Conservation (phyloP, 371 early-diverging fungal genomes). For the Apophysomyces trapeziformis region DNA sequence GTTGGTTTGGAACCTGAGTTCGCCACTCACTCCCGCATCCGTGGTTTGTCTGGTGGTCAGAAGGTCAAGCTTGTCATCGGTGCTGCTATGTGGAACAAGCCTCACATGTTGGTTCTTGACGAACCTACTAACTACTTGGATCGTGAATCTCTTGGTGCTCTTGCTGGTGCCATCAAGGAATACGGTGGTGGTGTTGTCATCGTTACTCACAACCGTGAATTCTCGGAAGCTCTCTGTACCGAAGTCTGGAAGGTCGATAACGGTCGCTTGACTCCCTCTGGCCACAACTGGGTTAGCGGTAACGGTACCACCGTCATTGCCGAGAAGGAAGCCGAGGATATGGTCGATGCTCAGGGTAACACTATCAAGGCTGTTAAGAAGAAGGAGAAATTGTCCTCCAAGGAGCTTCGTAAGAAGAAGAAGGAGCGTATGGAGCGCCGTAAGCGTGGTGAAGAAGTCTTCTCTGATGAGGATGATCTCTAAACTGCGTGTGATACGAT, state of each 20-base stretch:
- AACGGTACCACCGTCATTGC: slow-evolving; percentile 43
- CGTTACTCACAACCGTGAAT: slow-evolving; percentile 78
- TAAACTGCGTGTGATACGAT: slow-evolving; percentile 21
- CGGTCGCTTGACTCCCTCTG: slow-evolving; percentile 60
- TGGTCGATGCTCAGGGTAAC: slow-evolving; percentile 58
- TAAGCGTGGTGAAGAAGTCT: slow-evolving; percentile 62
- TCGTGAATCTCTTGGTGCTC: slow-evolving; percentile 77
- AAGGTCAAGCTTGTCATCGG: slow-evolving; percentile 91
- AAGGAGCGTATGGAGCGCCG: slow-evolving; percentile 63
- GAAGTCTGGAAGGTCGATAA: slow-evolving; percentile 81
- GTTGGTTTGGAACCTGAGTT: slow-evolving; percentile 75
- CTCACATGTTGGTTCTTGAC: slow-evolving; percentile 86
- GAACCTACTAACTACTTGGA: slow-evolving; percentile 90
- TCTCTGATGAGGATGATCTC: slow-evolving; percentile 52
- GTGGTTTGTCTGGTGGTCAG: slow-evolving; percentile 90
- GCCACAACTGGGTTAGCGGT: slow-evolving; percentile 60
- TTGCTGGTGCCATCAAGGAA: slow-evolving; percentile 67
- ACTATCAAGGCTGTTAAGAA: slow-evolving; percentile 51
- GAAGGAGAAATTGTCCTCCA: slow-evolving; percentile 54
- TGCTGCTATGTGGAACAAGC: slow-evolving; percentile 40
- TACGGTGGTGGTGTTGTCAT: slow-evolving; percentile 81
- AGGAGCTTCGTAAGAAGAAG: slow-evolving; percentile 61
- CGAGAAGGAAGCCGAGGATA: slow-evolving; percentile 47
- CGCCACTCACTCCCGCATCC: slow-evolving; percentile 83
- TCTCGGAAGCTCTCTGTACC: slow-evolving; percentile 69